Conservation (phyloP, 768 basidiomycete genomes). For the Tylopilus sp. region DNA sequence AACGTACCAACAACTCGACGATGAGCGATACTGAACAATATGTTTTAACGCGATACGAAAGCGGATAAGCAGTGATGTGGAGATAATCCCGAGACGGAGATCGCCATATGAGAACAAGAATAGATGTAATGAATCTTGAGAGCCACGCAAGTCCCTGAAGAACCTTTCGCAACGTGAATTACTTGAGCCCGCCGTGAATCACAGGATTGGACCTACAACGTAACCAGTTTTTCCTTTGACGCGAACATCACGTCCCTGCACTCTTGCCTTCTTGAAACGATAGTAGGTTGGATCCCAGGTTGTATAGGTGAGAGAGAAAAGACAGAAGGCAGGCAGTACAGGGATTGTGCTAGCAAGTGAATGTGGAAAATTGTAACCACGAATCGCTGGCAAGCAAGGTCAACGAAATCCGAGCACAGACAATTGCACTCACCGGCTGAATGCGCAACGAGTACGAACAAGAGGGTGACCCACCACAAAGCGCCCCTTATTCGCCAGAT, state of each 20-base stretch:
- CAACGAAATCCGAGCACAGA: not conserved
- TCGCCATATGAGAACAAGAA: slow-evolving; percentile 41
- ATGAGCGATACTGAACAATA: slow-evolving; percentile 47
- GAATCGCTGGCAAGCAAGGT: slow-evolving; percentile 18
- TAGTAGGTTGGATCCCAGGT: slow-evolving; percentile 86
- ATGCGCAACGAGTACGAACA: slow-evolving; percentile 41
- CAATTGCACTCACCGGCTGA: slow-evolving; percentile 40
- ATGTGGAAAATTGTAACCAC: slow-evolving; percentile 19
- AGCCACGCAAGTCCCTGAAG: slow-evolving; percentile 62
- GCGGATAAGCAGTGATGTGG: slow-evolving; percentile 34
- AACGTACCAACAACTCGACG: slow-evolving; percentile 57
- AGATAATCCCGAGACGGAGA: slow-evolving; percentile 40
- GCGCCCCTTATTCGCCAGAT: slow-evolving; percentile 69
- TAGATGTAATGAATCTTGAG: slow-evolving; percentile 49
- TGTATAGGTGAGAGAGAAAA: slow-evolving; percentile 71
- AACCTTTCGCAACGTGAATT: slow-evolving; percentile 37
- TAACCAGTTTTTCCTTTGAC: slow-evolving; percentile 62
- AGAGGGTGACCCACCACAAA: slow-evolving; percentile 56
- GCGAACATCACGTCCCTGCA: slow-evolving; percentile 71
- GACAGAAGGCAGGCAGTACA: slow-evolving; percentile 45
- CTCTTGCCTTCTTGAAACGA: slow-evolving; percentile 51
- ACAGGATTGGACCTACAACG: slow-evolving; percentile 43
- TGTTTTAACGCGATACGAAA: slow-evolving; percentile 34
- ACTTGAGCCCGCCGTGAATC: not conserved
- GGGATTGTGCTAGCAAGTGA: slow-evolving; percentile 30